phyloP scores from a whole-genome alignment of 257 asterid genomes.

The Ajuga chamaepitys region DNA sequence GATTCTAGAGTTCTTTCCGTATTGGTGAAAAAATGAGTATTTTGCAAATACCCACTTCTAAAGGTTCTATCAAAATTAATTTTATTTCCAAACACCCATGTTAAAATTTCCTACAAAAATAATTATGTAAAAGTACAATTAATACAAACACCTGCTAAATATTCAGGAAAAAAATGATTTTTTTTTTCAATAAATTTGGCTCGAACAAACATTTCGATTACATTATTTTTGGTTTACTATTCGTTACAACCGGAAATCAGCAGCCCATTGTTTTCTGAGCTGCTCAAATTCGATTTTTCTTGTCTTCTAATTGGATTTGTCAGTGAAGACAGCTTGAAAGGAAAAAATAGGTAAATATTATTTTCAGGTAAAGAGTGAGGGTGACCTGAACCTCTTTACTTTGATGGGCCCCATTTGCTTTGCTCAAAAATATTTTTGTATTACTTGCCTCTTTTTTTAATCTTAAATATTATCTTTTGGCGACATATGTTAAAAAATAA shows the following conservation, averaged over 20 bases:
- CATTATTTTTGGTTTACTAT: neutral
- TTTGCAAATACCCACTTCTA: no score
- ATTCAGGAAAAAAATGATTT: no score
- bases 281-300: conserved; percentile 19
- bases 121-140: no score
- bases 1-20: no score
- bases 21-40: no score
- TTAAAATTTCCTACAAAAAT: no score
- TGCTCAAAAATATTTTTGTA: neutral
- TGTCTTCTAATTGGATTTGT: conserved; percentile 20
- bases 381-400: neutral
- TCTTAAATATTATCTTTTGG: neutral
- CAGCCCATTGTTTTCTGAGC: conserved; percentile 27
- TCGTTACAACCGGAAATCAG: neutral
- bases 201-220: no score
- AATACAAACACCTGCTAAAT: no score
- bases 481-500: neutral
- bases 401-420: conserved; percentile 21
- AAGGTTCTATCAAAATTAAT: no score
- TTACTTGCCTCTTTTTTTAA: neutral
- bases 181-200: no score
- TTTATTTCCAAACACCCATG: no score
- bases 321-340: conserved; percentile 7
- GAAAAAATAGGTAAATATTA: no score
- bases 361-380: neutral